Percentiles rank a stretch among this genome's conserved stretches.
Evolutionary conservation across 108 stramenopile species (phyloP).

Genomic region (Thalassiosira profunda): DNA sequence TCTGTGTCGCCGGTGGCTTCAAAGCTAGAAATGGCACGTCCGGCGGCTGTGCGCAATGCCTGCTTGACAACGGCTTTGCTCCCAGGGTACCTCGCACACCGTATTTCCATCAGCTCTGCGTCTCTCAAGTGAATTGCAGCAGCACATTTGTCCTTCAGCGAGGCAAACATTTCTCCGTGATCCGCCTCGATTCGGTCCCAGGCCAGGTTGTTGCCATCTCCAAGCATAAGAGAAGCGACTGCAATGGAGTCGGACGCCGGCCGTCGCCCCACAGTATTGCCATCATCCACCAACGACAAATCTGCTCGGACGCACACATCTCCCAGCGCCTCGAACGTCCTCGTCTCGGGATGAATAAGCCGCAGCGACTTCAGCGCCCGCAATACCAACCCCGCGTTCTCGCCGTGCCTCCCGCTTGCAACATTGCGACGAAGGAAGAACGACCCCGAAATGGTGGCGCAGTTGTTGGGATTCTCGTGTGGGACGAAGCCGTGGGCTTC

Average conservation of each 20-base stretch:
- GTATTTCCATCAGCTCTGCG: constrained; percentile 23
- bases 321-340: constrained; percentile 5
- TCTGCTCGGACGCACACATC: constrained; percentile 43
- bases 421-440: constrained; percentile 7
- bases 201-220: no score
- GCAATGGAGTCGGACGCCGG: constrained; percentile 51
- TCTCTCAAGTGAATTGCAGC: constrained; percentile 36
- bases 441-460: constrained; percentile 51
- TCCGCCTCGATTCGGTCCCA: no score
- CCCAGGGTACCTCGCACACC: constrained; percentile 47
- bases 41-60: constrained; percentile 28
- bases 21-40: neutral
- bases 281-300: constrained; percentile 39
- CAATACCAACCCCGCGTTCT: neutral
- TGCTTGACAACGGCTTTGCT: constrained; percentile 14
- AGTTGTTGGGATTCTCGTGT: constrained; percentile 86
- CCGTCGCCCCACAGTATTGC: constrained; percentile 18
- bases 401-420: neutral
- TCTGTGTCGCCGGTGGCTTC: neutral
- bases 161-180: no score
- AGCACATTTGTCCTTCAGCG: constrained; percentile 22
- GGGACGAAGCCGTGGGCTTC: constrained; percentile 88
- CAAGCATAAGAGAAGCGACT: constrained; percentile 13
- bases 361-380: constrained; percentile 30
- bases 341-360: constrained; percentile 12